These are phyloP conservation scores for Pistacia vera DNA, from an alignment of 345 rosid species.

Conservation along the genomic window DNA sequence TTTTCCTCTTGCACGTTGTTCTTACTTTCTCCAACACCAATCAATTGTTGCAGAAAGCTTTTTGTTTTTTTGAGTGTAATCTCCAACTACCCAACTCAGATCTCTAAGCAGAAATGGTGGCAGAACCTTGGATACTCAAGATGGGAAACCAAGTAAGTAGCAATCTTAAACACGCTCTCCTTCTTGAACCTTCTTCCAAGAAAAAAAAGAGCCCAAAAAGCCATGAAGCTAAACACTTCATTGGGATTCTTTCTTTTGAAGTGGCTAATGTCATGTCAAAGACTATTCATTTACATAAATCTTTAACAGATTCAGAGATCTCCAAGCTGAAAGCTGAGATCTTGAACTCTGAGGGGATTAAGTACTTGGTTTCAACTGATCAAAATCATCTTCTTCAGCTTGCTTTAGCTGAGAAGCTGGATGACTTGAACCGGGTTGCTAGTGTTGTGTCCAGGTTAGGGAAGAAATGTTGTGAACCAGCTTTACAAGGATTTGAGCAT, in stretches of 20 bases:
- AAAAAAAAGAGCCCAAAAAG: constrained; percentile 36
- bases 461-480: constrained; percentile 81
- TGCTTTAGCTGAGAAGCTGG: constrained; percentile 81
- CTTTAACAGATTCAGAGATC: constrained; percentile 75
- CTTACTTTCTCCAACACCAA: constrained; percentile 14
- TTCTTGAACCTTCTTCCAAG: constrained; percentile 50
- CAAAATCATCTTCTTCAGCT: constrained; percentile 68
- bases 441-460: constrained; percentile 87
- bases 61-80: background rate
- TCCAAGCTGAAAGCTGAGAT: constrained; percentile 71
- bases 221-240: constrained; percentile 42
- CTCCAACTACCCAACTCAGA: constrained; percentile 11
- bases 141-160: constrained; percentile 96
- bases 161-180: constrained; percentile 85
- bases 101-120: constrained; percentile 66
- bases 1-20: constrained; percentile 3
- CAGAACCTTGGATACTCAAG: constrained; percentile 90
- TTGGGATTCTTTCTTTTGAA: constrained; percentile 92
- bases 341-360: constrained; percentile 65
- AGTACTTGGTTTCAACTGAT: constrained; percentile 61
- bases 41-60: background rate
- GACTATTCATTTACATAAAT: constrained; percentile 79
- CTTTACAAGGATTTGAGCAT: constrained; percentile 94
- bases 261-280: constrained; percentile 91
- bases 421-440: constrained; percentile 80